Percentiles rank a stretch among this genome's conserved stretches.
Conservation (phyloP, 192 early-diverging fungal species). For the Phlyctochytrium bullatum region DNA sequence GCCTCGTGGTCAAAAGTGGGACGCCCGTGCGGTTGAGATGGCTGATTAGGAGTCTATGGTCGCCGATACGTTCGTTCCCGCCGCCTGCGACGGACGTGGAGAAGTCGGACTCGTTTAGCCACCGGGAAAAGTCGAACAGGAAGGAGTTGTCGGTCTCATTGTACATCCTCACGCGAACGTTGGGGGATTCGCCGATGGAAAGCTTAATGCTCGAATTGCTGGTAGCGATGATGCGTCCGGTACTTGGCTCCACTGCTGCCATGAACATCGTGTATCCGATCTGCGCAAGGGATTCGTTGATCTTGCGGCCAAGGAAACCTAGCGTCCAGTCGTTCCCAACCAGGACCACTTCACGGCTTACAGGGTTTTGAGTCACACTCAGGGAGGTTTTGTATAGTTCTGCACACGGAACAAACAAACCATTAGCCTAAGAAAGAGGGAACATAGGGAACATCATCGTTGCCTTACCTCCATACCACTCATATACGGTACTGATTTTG, state of each 20-base stretch:
- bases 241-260: neutral
- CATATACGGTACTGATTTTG: neutral
- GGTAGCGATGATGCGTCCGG: neutral
- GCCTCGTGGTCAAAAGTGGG: neutral
- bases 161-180: neutral
- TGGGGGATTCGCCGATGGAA: neutral
- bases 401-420: too few relatives aligned
- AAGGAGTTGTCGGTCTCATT: neutral
- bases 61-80: neutral
- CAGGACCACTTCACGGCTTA: neutral
- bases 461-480: neutral
- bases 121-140: neutral
- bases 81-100: neutral
- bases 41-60: neutral
- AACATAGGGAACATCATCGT: too few relatives aligned
- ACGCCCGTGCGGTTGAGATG: neutral
- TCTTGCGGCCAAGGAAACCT: neutral
- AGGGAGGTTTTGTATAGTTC: neutral
- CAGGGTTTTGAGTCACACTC: neutral
- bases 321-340: constrained; percentile 8
- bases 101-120: neutral
- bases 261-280: constrained; percentile 3
- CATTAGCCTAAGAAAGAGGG: too few relatives aligned
- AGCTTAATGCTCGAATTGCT: neutral
- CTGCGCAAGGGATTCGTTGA: neutral